Percentiles rank a stretch among this genome's conserved stretches.
These are phyloP conservation scores for Mycena vulgaris DNA, from an alignment of 768 basidiomycete species.

Conservation along the genomic window DNA sequence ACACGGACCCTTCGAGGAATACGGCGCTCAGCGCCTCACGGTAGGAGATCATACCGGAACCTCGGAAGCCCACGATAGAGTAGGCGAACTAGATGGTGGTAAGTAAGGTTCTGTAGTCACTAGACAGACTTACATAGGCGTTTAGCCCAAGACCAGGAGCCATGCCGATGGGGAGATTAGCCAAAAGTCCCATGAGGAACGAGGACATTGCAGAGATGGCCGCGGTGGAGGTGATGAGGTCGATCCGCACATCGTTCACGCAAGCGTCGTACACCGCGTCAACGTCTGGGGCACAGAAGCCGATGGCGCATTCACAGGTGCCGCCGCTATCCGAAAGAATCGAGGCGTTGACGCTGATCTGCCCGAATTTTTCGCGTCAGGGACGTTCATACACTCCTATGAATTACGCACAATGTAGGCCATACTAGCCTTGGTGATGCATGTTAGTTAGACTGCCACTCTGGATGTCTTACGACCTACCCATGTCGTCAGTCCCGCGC, in stretches of 20 bases:
- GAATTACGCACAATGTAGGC: constrained; percentile 77
- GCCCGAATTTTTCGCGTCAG: not conserved
- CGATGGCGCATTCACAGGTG: constrained; percentile 81
- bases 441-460: too few species aligned
- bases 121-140: constrained; percentile 72
- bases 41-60: constrained; percentile 80
- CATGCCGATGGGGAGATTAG: constrained; percentile 91
- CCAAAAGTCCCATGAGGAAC: constrained; percentile 86
- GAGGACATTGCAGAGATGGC: constrained; percentile 82
- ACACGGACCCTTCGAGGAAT: constrained; percentile 85
- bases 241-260: constrained; percentile 74
- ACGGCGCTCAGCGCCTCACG: constrained; percentile 87
- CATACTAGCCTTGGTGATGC: constrained; percentile 59
- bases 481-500: constrained; percentile 89
- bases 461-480: constrained; percentile 54
- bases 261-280: constrained; percentile 72
- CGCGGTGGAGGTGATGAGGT: constrained; percentile 88
- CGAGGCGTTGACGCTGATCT: constrained; percentile 86
- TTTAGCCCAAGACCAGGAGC: constrained; percentile 90
- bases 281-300: constrained; percentile 60
- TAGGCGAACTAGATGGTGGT: constrained; percentile 77
- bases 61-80: constrained; percentile 90
- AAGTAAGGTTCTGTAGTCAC: not conserved
- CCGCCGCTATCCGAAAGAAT: constrained; percentile 86
- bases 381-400: not conserved